A percentile compares a stretch with the other conserved stretches of the same genome.
Conservation (phyloP, 192 early-diverging fungal species). For the Lobulomyces angularis region DNA sequence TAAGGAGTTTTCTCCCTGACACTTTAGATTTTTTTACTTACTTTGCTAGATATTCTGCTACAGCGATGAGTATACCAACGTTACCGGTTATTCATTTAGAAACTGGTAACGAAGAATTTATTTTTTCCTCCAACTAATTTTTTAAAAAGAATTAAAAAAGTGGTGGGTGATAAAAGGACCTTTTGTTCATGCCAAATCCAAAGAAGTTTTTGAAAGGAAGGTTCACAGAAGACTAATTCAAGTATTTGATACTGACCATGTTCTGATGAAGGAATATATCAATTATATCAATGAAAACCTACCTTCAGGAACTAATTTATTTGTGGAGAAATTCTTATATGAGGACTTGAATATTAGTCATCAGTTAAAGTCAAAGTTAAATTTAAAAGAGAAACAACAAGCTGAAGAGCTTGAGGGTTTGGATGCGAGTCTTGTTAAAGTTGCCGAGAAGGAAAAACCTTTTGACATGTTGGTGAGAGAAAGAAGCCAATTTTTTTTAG, state of each 20-base stretch:
- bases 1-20: slow-evolving; percentile 67
- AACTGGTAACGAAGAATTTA: slow-evolving; percentile 47
- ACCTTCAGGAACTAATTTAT: slow-evolving; percentile 78
- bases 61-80: slow-evolving; percentile 57
- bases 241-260: slow-evolving; percentile 62
- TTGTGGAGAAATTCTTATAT: slow-evolving; percentile 55
- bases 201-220: slow-evolving; percentile 92
- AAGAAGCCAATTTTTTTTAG: no score
- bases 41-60: slow-evolving; percentile 74
- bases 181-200: slow-evolving; percentile 90
- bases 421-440: no score
- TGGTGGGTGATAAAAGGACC: slow-evolving; percentile 88
- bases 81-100: slow-evolving; percentile 55
- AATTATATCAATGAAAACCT: slow-evolving; percentile 64
- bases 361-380: no score
- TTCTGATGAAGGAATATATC: slow-evolving; percentile 64
- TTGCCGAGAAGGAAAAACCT: no score
- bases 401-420: no score
- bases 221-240: slow-evolving; percentile 72
- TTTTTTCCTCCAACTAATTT: no score
- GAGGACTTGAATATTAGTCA: no score
- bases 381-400: no score
- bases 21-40: slow-evolving; percentile 77
- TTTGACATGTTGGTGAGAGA: no score
- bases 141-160: no score